Base-by-base conservation (phyloP, 1,284 basidiomycete species). In the Heterobasidion occidentale region DNA sequence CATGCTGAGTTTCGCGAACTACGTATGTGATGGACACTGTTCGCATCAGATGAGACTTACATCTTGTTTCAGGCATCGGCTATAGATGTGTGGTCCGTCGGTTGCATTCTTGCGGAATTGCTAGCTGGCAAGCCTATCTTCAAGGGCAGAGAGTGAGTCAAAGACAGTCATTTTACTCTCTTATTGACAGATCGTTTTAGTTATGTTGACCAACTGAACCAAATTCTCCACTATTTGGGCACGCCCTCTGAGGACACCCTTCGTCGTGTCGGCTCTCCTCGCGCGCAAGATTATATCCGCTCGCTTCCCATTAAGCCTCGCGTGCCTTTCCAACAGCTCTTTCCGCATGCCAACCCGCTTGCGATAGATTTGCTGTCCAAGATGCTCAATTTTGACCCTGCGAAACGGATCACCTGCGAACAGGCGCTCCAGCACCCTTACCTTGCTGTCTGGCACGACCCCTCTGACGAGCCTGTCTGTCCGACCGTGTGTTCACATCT, bases 181-280 rank as follows among this genome's bases (percentile, higher is more conserved):
- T 27, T 27, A 27, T 27, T 27, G 27, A 27, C 6, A 27, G 6
- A 6, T 27, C 27, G 27, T 19, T 15, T 56, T 7, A 91, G 90
- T 70, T 97, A 98, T 67, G 96, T 99, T 58, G 96, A 99, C 71
- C 97, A 99, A 71, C 80, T 99, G 47, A 99, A 99, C 70, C 96
- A 98, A 72, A 98, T 99, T 67, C 79, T 99, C 46, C 94, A 99
- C 72, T 94, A 95, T 67, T 84, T 99, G 34, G 97, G 97, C 44
- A 99, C 97, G 0, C 97, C 97, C 0, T 91, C 91, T 11, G 96
- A 99, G 71, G 92, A 96, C 63, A 98, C 97, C 0, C 83, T 99
- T 35, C 86, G 93, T 51, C 86, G 97, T 47, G 94, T 99, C 52
- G 97, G 97, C 44, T 93, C 90, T 47, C 92, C 93, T 50, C 81